Percentiles rank a stretch among this genome's conserved stretches.
Conservation (phyloP, 164 flowering plant genomes). For the Magnolia kwangsiensis region DNA sequence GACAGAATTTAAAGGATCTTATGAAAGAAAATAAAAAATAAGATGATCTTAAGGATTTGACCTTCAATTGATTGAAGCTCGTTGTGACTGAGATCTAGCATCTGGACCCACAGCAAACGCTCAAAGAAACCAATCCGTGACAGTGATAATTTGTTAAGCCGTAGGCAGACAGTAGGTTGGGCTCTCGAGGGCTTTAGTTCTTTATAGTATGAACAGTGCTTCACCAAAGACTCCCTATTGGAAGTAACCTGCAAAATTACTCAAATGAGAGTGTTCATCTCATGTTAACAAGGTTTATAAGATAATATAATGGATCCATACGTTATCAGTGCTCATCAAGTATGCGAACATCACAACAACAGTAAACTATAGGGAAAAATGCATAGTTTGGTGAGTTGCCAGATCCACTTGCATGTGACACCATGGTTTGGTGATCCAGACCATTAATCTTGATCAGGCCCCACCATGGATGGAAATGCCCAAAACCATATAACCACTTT, state of each 20-base stretch:
- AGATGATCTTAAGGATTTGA: constrained; percentile 15
- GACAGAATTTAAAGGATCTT: no score
- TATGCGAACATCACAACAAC: no score
- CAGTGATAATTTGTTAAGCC: constrained; percentile 59
- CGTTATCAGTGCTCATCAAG: no score
- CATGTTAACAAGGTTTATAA: background rate
- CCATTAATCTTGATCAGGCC: no score
- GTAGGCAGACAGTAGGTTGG: constrained; percentile 35
- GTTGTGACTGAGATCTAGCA: constrained; percentile 90
- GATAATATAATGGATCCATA: background rate
- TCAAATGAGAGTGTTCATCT: constrained; percentile 1
- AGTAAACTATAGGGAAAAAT: no score
- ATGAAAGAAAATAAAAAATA: no score
- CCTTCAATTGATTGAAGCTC: constrained; percentile 80
- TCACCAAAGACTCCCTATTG: constrained; percentile 43
- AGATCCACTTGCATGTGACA: no score
- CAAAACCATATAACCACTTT: no score
- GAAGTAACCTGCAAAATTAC: constrained; percentile 52
- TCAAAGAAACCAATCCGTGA: constrained; percentile 67
- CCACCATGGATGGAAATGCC: no score
- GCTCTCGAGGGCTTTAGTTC: constrained; percentile 18
- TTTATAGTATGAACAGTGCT: constrained; percentile 40
- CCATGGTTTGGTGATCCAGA: no score
- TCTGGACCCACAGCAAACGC: constrained; percentile 73
- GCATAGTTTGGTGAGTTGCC: no score